A percentile compares a stretch with the other conserved stretches of the same genome.
Conservation (phyloP, 1,284 basidiomycete species). For the Flammula alnicola region DNA sequence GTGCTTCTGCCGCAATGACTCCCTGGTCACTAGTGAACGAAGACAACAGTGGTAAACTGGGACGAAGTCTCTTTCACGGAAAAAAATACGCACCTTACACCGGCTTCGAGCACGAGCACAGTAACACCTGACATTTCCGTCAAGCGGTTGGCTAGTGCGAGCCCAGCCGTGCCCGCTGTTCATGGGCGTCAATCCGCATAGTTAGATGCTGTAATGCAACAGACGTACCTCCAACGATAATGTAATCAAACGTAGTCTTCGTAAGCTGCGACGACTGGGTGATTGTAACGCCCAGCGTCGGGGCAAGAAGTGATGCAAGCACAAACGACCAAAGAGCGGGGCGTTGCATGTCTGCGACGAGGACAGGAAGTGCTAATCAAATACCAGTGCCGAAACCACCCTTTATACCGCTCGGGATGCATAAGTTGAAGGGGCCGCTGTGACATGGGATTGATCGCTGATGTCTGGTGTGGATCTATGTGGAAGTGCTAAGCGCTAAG, state of each 20-base stretch:
- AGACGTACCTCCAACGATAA: conserved; percentile 11
- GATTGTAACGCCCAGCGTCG: conserved; percentile 1
- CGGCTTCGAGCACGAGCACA: conserved; percentile 29
- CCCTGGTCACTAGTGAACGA: conserved; percentile 1
- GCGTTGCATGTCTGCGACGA: no score
- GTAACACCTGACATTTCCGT: conserved; percentile 15
- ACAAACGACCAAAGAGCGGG: no score
- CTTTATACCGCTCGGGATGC: no score
- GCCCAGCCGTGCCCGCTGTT: conserved; percentile 28
- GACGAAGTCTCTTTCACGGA: background rate
- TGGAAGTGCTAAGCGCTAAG: no score
- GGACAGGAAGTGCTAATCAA: no score
- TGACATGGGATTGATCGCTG: no score
- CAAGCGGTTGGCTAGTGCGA: conserved; percentile 24
- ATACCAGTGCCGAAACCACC: no score
- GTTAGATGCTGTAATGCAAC: background rate
- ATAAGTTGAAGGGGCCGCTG: no score
- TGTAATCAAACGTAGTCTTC: conserved; percentile 7
- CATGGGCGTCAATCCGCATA: background rate
- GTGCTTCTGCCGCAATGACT: conserved; percentile 4
- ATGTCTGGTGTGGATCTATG: no score
- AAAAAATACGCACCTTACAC: conserved; percentile 21
- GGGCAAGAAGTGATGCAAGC: background rate
- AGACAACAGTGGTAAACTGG: background rate
- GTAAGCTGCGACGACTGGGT: conserved; percentile 10